Conservation (phyloP, 129 eudicot genomes). For the Ambrosia artemisiifolia region DNA sequence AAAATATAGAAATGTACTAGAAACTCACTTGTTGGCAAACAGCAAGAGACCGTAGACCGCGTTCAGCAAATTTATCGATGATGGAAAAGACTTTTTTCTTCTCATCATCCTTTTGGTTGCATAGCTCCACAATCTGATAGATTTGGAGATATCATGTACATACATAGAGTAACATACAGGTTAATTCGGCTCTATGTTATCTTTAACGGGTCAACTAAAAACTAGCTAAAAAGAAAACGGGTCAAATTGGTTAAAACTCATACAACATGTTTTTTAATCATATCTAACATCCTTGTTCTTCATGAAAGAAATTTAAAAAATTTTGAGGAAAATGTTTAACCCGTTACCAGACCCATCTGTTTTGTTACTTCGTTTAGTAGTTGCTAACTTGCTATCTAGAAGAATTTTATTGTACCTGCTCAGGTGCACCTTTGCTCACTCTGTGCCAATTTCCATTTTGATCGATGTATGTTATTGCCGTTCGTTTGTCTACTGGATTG, state of each 20-base stretch:
- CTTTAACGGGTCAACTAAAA: neutral
- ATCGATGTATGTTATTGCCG: conserved; percentile 78
- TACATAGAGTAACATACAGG: neutral
- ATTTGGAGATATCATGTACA: neutral
- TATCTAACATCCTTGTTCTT: neutral
- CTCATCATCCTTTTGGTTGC: conserved; percentile 49
- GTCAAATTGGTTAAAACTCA: neutral
- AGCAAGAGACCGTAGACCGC: conserved; percentile 87
- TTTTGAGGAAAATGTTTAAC: neutral
- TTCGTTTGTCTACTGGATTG: conserved; percentile 84
- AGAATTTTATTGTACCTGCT: conserved; percentile 49
- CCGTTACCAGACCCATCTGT: neutral
- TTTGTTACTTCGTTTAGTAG: too few species aligned
- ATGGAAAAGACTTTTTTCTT: conserved; percentile 61
- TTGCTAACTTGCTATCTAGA: neutral
- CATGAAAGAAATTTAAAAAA: neutral
- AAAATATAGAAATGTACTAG: neutral
- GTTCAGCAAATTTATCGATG: conserved; percentile 84
- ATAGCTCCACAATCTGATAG: conserved; percentile 66
- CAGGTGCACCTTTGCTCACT: conserved; percentile 93
- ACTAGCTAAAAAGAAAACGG: neutral
- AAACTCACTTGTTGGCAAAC: conserved; percentile 58
- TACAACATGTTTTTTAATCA: neutral
- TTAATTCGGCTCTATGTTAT: neutral
- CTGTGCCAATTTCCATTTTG: conserved; percentile 66